Evolutionary conservation across 208 protist species (phyloP).

Genomic region (Wallacemonas sp.): DNA sequence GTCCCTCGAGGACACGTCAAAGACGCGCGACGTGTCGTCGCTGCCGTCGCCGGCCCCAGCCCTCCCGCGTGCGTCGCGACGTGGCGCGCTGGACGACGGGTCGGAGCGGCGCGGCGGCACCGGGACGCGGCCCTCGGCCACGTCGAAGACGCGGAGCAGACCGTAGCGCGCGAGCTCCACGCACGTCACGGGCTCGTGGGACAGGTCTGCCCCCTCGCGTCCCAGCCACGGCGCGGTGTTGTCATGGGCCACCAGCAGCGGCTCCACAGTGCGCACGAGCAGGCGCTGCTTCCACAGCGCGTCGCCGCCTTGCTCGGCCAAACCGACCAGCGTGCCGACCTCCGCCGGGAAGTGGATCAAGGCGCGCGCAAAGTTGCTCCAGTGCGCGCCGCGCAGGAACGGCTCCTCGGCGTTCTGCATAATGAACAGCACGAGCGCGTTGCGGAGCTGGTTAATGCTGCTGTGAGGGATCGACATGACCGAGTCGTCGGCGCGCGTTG

Average conservation of each 20-base stretch:
- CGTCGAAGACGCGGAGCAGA: slow-evolving; percentile 28
- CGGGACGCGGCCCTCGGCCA: slow-evolving; percentile 18
- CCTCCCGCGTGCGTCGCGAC: neutral
- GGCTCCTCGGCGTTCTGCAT: slow-evolving; percentile 51
- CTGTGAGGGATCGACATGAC: slow-evolving; percentile 36
- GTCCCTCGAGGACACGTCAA: slow-evolving; percentile 26
- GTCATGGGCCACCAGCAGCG: neutral
- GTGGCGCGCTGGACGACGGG: no score
- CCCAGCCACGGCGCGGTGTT: neutral
- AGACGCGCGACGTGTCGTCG: neutral
- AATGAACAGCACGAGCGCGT: slow-evolving; percentile 64
- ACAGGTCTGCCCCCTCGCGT: neutral
- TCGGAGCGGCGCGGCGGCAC: neutral
- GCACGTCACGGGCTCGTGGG: neutral
- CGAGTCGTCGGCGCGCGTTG: slow-evolving; percentile 17
- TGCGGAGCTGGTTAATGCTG: slow-evolving; percentile 66
- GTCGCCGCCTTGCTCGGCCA: neutral
- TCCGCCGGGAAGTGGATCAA: slow-evolving; percentile 76
- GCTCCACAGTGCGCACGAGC: slow-evolving; percentile 24
- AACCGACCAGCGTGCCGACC: slow-evolving; percentile 12
- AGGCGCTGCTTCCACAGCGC: slow-evolving; percentile 14
- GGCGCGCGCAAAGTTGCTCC: slow-evolving; percentile 78
- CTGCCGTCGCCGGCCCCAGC: neutral
- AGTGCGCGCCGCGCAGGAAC: slow-evolving; percentile 72
- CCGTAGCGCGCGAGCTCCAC: slow-evolving; percentile 31